These are phyloP conservation scores for Lentinula raphanica DNA, from an alignment of 768 basidiomycete genomes.

Conservation along the genomic window DNA sequence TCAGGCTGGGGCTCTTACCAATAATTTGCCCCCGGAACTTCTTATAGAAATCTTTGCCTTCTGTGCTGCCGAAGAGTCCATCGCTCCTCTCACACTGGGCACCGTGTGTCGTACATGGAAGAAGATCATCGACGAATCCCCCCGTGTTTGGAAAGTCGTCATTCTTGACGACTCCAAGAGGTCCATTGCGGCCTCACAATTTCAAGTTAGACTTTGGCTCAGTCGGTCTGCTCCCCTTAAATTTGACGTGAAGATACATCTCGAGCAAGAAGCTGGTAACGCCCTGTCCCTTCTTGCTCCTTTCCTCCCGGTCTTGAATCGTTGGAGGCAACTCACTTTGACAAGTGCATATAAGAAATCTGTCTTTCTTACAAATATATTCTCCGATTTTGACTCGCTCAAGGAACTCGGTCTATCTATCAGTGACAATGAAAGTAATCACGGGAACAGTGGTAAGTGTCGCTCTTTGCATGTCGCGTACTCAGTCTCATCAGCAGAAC, in stretches of 20 bases:
- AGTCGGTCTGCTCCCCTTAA: constrained; percentile 46
- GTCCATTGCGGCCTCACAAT: constrained; percentile 32
- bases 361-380: constrained; percentile 20
- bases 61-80: constrained; percentile 35
- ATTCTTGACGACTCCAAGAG: constrained; percentile 41
- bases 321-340: constrained; percentile 54
- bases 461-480: constrained; percentile 26
- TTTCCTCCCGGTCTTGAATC: constrained; percentile 46
- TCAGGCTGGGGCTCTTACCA: not conserved
- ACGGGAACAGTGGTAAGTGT: too few relatives aligned
- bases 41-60: constrained; percentile 57
- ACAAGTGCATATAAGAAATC: constrained; percentile 35
- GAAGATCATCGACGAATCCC: constrained; percentile 45
- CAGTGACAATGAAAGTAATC: constrained; percentile 19
- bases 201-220: constrained; percentile 51
- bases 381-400: constrained; percentile 18
- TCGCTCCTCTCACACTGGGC: constrained; percentile 44
- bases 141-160: constrained; percentile 58
- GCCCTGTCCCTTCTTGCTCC: constrained; percentile 63
- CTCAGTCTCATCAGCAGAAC: constrained; percentile 23
- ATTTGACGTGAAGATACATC: constrained; percentile 49
- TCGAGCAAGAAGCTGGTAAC: constrained; percentile 40
- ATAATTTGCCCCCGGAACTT: constrained; percentile 51
- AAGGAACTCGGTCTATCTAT: constrained; percentile 6
- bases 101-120: constrained; percentile 59